Base-by-base conservation (phyloP, 331 rosid species). In the Stylosanthes scabra region DNA sequence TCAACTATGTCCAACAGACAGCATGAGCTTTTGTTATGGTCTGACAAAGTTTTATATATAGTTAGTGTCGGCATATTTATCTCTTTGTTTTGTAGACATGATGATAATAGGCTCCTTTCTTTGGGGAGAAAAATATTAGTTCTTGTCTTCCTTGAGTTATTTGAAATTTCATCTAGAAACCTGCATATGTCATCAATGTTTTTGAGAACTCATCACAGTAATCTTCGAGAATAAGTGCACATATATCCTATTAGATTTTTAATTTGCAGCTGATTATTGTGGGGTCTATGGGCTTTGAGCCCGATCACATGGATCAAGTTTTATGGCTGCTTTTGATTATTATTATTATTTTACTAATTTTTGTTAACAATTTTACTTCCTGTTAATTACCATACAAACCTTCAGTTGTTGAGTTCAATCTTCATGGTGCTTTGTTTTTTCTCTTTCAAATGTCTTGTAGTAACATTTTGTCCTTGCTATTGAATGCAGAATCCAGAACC, bases 401-500 rank as follows among this genome's bases (percentile, higher is more conserved):
- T 16, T 34, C 39, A 34, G 39, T 34, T 34, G 39, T 67, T 75
- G 11, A 16, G 60, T 74, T 72, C 70, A 50, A 39, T 56, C 45
- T 40, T 37, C 34, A 15, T 9, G 25, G 56, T 41, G 11, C 25
- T 51, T 7, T 42, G 64, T 66, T 52, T 65, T 59, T 28, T 3
- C 7, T 42, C 7, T 42, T 68, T 47, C 49, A 11, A 67, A 52
- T 62, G 46, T 13, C 55, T 29, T 64, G 29, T 6, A 2, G 66
- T 45, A 31, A 71, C 70, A 73, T n/a, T 72, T 15, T 57, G 37
- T 59, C 47, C 61, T 76, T 70, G 66, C 28, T 39, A 42, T 64
- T 70, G 84, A 55, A 11, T 73, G 83, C 93, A 94, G 99, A 86
- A 90, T 70, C 97, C 96, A 14, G 99, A 95, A 83, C 98, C 99